Evolutionary conservation across 2,329 filamentous ascomycete genomes (phyloP).

Genomic region (Monosporascus sp.): DNA sequence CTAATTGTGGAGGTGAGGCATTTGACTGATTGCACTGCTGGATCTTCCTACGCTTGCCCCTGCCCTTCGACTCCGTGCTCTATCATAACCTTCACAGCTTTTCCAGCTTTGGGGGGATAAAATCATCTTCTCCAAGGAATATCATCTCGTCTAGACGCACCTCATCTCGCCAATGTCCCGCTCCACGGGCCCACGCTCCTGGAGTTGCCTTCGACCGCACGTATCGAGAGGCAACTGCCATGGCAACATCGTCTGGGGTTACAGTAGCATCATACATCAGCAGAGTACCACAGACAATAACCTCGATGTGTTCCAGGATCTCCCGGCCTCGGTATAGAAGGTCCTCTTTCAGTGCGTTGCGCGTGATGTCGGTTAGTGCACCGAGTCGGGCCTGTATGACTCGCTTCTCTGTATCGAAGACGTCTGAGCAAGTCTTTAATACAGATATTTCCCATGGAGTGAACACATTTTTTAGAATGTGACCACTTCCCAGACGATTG

Average conservation of each 20-base stretch:
- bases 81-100: too few species aligned
- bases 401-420: neutral
- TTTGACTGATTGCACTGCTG: too few species aligned
- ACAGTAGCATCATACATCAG: neutral
- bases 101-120: too few species aligned
- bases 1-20: too few species aligned
- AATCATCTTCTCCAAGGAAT: neutral
- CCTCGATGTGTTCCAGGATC: neutral
- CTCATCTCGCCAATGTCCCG: neutral
- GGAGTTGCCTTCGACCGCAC: neutral
- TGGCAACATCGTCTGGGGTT: neutral
- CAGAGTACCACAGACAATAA: neutral
- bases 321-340: neutral
- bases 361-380: neutral
- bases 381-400: neutral
- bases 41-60: too few species aligned
- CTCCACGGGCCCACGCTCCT: neutral
- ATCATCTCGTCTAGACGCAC: neutral
- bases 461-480: constrained; percentile 4
- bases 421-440: neutral
- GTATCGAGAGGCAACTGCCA: neutral
- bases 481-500: constrained; percentile 4
- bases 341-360: neutral
- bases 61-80: too few species aligned
- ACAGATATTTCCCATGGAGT: constrained; percentile 1